Conservation (phyloP, 257 asterid species). For the Primulina eburnea region DNA sequence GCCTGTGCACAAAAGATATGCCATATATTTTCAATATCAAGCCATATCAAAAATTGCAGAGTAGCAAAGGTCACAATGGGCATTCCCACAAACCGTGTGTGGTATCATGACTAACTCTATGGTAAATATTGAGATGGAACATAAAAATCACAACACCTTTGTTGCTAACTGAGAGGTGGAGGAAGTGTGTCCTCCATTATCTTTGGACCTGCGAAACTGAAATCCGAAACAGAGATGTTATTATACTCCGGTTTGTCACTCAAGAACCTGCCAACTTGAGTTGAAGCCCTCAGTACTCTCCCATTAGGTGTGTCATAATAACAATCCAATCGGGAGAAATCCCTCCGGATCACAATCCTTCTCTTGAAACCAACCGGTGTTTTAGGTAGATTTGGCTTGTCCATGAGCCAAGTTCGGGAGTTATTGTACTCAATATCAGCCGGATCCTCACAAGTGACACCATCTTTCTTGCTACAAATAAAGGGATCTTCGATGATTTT, state of each 20-base stretch:
- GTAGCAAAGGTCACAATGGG: background rate
- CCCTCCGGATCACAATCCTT: conserved; percentile 28
- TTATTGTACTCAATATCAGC: conserved; percentile 33
- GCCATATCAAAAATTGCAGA: background rate
- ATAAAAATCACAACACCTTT: too few relatives aligned
- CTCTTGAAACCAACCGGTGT: conserved; percentile 37
- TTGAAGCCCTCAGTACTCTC: conserved; percentile 25
- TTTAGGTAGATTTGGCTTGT: conserved; percentile 44
- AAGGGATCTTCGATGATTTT: conserved; percentile 34
- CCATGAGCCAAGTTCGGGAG: conserved; percentile 35
- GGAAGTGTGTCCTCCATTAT: conserved; percentile 40
- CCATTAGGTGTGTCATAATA: conserved; percentile 33
- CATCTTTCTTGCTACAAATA: conserved; percentile 27
- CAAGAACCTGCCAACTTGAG: conserved; percentile 42
- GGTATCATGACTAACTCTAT: background rate
- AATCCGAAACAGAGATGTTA: conserved; percentile 32
- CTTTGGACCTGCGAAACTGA: conserved; percentile 50
- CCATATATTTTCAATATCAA: too few relatives aligned
- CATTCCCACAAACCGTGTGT: too few relatives aligned
- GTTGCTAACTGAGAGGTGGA: background rate
- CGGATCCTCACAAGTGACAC: conserved; percentile 34
- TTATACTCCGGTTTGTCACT: conserved; percentile 32
- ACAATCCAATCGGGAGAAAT: conserved; percentile 27
- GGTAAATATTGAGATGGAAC: background rate
- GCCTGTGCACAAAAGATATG: too few relatives aligned